phyloP scores from a whole-genome alignment of 768 basidiomycete genomes.

The Lentinula detonsa region DNA sequence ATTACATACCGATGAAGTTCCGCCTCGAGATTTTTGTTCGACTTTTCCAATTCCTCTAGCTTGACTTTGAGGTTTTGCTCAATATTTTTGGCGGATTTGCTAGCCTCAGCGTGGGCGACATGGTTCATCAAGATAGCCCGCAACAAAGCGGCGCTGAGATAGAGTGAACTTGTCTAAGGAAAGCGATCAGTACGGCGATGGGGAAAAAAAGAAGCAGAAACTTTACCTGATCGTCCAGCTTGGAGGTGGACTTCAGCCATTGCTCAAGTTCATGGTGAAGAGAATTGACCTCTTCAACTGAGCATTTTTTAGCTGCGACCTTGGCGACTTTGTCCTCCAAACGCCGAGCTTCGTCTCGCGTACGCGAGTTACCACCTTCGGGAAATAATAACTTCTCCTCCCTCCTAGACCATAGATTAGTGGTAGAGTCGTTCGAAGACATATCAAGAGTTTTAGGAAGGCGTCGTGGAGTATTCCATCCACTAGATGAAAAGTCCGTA shows the following conservation, averaged over 20 bases:
- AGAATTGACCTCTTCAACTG: conserved; percentile 75
- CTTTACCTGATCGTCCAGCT: conserved; percentile 58
- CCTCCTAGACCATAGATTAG: conserved; percentile 37
- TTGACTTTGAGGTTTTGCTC: conserved; percentile 60
- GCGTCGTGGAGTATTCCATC: conserved; percentile 63
- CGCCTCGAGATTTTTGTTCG: conserved; percentile 54
- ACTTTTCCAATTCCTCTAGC: conserved; percentile 58
- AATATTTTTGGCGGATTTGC: conserved; percentile 55
- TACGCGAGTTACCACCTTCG: conserved; percentile 33
- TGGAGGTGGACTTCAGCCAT: conserved; percentile 61
- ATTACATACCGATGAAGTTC: conserved; percentile 66
- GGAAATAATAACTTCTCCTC: conserved; percentile 43
- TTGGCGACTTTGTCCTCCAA: conserved; percentile 75
- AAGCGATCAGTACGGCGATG: conserved; percentile 4
- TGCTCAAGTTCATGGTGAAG: conserved; percentile 76
- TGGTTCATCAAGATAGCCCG: conserved; percentile 83
- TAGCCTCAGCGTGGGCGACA: conserved; percentile 72
- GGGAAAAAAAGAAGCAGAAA: conserved; percentile 9
- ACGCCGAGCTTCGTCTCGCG: conserved; percentile 46
- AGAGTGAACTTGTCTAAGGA: conserved; percentile 56
- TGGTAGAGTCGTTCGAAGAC: conserved; percentile 27
- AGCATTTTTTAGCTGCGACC: conserved; percentile 81
- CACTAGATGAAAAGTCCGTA: conserved; percentile 66
- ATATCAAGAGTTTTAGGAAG: conserved; percentile 44
- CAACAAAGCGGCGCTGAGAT: conserved; percentile 72